phyloP scores from a whole-genome alignment of 2,329 filamentous ascomycete genomes.

The Exophiala mesophila region DNA sequence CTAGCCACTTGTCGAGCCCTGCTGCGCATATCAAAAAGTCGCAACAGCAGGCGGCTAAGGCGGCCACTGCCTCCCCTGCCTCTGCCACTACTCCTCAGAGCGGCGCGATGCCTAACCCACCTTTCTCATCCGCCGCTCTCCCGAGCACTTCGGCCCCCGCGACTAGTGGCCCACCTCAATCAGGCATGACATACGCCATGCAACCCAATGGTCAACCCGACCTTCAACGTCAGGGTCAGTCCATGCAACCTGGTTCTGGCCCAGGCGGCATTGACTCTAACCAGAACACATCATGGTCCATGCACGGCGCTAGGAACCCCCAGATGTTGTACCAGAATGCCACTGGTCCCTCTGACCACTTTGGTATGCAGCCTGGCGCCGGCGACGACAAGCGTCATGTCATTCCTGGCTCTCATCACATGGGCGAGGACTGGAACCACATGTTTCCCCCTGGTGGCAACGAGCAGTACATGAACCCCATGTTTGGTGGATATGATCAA shows the following conservation, averaged over 20 bases:
- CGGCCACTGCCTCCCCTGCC: constrained; percentile 21
- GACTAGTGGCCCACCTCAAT: constrained; percentile 21
- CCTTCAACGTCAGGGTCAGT: constrained; percentile 23
- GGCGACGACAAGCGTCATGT: constrained; percentile 41
- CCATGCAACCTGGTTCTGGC: constrained; percentile 20
- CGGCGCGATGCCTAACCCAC: constrained; percentile 22
- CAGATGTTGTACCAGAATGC: constrained; percentile 27
- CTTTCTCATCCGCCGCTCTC: constrained; percentile 25
- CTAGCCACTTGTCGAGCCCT: constrained; percentile 88
- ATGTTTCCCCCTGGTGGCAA: constrained; percentile 72
- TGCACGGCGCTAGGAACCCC: constrained; percentile 41
- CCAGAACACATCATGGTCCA: constrained; percentile 35
- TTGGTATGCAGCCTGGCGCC: constrained; percentile 21
- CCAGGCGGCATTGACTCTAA: constrained; percentile 22
- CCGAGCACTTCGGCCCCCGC: constrained; percentile 23
- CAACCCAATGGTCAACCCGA: constrained; percentile 22
- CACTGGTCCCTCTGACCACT: constrained; percentile 24
- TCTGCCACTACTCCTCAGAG: constrained; percentile 20
- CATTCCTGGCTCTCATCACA: constrained; percentile 54
- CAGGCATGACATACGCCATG: constrained; percentile 24
- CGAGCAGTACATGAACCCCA: constrained; percentile 58
- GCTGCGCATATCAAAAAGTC: constrained; percentile 80
- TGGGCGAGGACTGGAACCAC: constrained; percentile 65
- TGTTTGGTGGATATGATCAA: constrained; percentile 65
- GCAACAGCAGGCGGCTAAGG: constrained; percentile 37